phyloP scores from a whole-genome alignment of 768 basidiomycete genomes.

The Chalciporus sphaerocephalus region DNA sequence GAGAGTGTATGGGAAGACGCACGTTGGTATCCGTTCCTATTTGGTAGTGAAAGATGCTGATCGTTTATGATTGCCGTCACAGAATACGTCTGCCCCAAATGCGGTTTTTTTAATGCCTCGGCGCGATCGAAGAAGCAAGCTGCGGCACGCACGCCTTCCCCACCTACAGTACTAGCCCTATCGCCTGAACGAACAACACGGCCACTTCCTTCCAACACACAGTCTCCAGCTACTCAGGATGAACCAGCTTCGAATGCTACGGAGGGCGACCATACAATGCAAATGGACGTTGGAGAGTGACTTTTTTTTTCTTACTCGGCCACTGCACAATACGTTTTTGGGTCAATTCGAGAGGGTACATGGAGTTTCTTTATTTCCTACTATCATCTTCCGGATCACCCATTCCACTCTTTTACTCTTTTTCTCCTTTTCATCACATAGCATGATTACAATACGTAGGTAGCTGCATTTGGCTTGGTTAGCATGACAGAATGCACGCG shows the following conservation, averaged over 20 bases:
- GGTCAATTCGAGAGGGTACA: background rate
- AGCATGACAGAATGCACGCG: too few species aligned
- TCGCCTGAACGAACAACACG: slow-evolving; percentile 10
- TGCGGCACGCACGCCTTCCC: slow-evolving; percentile 26
- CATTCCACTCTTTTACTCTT: background rate
- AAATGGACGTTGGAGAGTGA: slow-evolving; percentile 13
- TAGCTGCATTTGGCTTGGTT: background rate
- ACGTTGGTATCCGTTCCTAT: slow-evolving; percentile 50
- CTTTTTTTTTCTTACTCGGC: background rate
- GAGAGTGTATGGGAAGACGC: slow-evolving; percentile 78
- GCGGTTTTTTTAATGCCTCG: slow-evolving; percentile 73
- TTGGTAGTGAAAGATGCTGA: background rate
- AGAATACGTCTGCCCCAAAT: slow-evolving; percentile 88
- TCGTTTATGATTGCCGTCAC: slow-evolving; percentile 4
- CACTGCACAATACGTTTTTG: background rate
- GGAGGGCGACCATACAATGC: slow-evolving; percentile 7
- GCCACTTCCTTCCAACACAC: background rate
- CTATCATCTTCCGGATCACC: background rate
- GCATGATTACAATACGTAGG: background rate
- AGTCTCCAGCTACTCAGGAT: slow-evolving; percentile 1
- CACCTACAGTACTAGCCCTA: slow-evolving; percentile 13
- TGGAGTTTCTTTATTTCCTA: background rate
- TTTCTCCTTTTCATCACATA: background rate
- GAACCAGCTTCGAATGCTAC: background rate
- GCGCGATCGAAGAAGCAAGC: slow-evolving; percentile 31